Percentiles rank a stretch among this genome's conserved stretches.
Conservation (phyloP, 2,329 filamentous ascomycete species). For the Tolypocladium tundrense region DNA sequence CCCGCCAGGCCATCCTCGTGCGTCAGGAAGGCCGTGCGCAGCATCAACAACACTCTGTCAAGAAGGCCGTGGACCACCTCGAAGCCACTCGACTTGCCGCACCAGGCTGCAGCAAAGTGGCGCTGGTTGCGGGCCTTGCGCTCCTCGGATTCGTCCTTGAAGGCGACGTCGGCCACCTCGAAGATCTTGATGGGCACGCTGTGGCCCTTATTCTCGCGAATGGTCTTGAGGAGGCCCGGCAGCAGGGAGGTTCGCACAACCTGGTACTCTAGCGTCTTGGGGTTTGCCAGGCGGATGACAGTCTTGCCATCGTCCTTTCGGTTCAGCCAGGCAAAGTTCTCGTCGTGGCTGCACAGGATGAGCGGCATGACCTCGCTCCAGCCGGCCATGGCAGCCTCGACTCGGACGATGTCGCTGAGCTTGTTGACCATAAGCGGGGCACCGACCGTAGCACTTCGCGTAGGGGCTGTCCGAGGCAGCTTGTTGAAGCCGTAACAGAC, state of each 20-base stretch:
- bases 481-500: slow-evolving; percentile 98
- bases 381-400: slow-evolving; percentile 84
- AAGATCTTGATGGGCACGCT: slow-evolving; percentile 85
- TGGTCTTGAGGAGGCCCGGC: slow-evolving; percentile 83
- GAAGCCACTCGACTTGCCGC: slow-evolving; percentile 88
- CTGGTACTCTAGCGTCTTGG: slow-evolving; percentile 89
- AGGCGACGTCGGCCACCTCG: slow-evolving; percentile 81
- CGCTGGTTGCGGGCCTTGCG: slow-evolving; percentile 85
- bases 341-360: slow-evolving; percentile 93
- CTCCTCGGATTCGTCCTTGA: slow-evolving; percentile 76
- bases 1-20: slow-evolving; percentile 56
- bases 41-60: slow-evolving; percentile 86
- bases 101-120: slow-evolving; percentile 93
- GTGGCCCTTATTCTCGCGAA: slow-evolving; percentile 87
- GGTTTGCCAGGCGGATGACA: slow-evolving; percentile 78
- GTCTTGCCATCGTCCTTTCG: slow-evolving; percentile 76
- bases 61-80: slow-evolving; percentile 91
- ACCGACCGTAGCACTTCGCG: slow-evolving; percentile 76
- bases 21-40: slow-evolving; percentile 71
- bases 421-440: slow-evolving; percentile 89
- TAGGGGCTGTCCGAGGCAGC: slow-evolving; percentile 77
- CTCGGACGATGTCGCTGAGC: slow-evolving; percentile 79
- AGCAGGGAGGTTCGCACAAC: slow-evolving; percentile 80
- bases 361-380: slow-evolving; percentile 96
- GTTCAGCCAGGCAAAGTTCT: slow-evolving; percentile 95